Evolutionary conservation across 768 basidiomycete genomes (phyloP), one percentile per base, ranked within the genome.

Genomic region (Hygrophorus pudorinus): DNA sequence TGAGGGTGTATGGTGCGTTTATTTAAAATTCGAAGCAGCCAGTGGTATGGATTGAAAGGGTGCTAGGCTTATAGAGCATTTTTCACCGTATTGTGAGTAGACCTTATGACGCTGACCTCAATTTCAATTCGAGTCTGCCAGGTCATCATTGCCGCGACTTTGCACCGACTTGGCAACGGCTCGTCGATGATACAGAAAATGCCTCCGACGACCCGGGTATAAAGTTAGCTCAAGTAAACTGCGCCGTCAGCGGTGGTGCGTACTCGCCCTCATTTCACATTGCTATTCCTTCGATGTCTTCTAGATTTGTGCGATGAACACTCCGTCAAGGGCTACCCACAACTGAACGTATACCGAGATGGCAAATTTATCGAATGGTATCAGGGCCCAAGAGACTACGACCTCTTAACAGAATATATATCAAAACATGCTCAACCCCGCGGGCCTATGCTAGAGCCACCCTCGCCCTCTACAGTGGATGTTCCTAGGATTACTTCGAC

Each of bases 281-380:
- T 21, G 31, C 32, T 29, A 31, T n/a, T 13, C 27, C 32, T 1
- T 28, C 10, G n/a, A 10, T 16, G 24, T 16, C 14, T 24, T 27
- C 16, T 14, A 94, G 92, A 96, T 59, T 67, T 96, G 4, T 94
- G 92, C 62, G 63, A 68, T 38, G 67, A 70, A n/a, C 79, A 91
- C 44, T 65, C 65, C 12, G 64, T 96, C 48, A 64, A 63, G 6
- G 79, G 76, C 41, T 94, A 88, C 58, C 91, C 91, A 0, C 71
- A 82, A 21, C 66, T 94, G 56, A 75, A 79, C 37, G 64, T 93
- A 45, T 92, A 80, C 61, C 62, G 71, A 29, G 65, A 88, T 47
- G 88, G 88, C 16, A 58, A 75, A 46, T 67, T 73, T 20, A 58
- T 79, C 2, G 76, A 78, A 20, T 62, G 66, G 14, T 93, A 76